These are phyloP conservation scores for Colletotrichum sp. DNA, from an alignment of 2,329 filamentous ascomycete genomes.

Conservation along the genomic window DNA sequence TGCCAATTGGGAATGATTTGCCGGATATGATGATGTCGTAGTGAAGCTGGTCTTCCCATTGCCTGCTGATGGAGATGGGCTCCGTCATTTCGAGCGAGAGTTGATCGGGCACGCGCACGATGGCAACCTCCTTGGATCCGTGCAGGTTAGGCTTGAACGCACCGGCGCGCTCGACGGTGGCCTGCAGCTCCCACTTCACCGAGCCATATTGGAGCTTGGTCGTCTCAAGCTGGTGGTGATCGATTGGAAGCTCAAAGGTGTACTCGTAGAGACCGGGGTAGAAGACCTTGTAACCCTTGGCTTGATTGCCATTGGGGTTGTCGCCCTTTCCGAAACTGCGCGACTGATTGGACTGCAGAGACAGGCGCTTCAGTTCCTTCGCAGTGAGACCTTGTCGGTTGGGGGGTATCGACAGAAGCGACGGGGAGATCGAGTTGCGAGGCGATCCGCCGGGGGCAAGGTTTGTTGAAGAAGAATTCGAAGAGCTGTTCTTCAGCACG, in stretches of 20 bases:
- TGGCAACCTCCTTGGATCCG: conserved; percentile 79
- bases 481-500: conserved; percentile 44
- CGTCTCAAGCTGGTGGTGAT: conserved; percentile 87
- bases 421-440: conserved; percentile 20
- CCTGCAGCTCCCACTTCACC: conserved; percentile 88
- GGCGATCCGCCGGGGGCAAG: conserved; percentile 6
- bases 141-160: conserved; percentile 89
- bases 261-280: conserved; percentile 72
- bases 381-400: conserved; percentile 39
- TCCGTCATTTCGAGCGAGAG: conserved; percentile 89
- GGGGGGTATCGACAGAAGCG: conserved; percentile 27
- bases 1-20: conserved; percentile 90
- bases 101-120: conserved; percentile 87
- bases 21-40: conserved; percentile 97
- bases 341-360: conserved; percentile 80
- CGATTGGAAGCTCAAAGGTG: conserved; percentile 86
- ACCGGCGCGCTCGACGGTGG: conserved; percentile 82
- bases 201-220: conserved; percentile 86
- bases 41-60: conserved; percentile 94
- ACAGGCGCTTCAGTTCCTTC: conserved; percentile 70
- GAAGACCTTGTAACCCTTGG: conserved; percentile 86
- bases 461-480: conserved; percentile 39
- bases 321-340: conserved; percentile 87
- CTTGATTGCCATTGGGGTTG: conserved; percentile 58
- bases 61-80: conserved; percentile 90